Conservation (phyloP, 116 monocot genomes). For the Trichopus zeylanicus region DNA sequence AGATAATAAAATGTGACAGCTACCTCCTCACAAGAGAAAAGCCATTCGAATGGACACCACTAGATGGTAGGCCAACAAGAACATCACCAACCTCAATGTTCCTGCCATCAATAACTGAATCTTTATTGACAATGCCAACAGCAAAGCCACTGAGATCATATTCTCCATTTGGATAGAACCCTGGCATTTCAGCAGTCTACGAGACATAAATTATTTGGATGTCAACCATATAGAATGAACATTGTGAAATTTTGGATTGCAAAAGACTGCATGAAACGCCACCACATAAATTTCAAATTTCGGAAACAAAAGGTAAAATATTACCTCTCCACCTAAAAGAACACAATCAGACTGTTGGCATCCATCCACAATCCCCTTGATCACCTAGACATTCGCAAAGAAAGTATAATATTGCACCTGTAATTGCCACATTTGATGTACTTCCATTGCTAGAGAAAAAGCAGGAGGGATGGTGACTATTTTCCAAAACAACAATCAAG, state of each 20-base stretch:
- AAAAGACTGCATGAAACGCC: too few species aligned
- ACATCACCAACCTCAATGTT: constrained; percentile 65
- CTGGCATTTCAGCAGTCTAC: constrained; percentile 99
- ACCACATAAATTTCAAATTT: too few species aligned
- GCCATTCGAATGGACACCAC: constrained; percentile 97
- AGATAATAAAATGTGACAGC: not conserved
- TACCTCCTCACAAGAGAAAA: constrained; percentile 89
- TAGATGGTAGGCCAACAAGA: constrained; percentile 93
- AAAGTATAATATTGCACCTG: not conserved
- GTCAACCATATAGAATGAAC: not conserved
- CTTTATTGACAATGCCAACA: constrained; percentile 88
- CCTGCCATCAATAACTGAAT: constrained; percentile 75
- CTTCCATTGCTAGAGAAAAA: too few species aligned
- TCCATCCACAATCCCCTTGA: constrained; percentile 93
- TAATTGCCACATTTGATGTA: not conserved
- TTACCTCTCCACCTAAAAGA: constrained; percentile 95
- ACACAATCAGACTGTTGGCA: constrained; percentile 85
- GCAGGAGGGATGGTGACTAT: not conserved
- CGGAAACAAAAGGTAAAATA: not conserved
- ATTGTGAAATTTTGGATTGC: too few species aligned
- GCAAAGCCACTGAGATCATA: constrained; percentile 98
- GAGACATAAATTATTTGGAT: not conserved
- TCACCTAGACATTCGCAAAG: constrained; percentile 45
- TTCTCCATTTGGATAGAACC: constrained; percentile 83
- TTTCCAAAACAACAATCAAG: too few species aligned